Evolutionary conservation across 2,329 filamentous ascomycete genomes (phyloP).

Genomic region (Nemania sp.): DNA sequence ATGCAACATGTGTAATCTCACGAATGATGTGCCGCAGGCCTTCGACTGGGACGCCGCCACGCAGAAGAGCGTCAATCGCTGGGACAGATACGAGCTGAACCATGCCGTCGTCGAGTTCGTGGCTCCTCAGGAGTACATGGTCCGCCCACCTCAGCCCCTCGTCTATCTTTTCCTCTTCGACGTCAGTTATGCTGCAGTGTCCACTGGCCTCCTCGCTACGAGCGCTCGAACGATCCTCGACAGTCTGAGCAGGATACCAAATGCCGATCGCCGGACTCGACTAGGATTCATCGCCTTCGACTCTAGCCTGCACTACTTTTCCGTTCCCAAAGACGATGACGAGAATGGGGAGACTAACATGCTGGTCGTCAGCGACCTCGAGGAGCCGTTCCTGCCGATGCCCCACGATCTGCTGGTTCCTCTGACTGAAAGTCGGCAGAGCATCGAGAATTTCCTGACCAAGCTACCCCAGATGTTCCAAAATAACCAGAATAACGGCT

Average conservation of each 20-base stretch:
- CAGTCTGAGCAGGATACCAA: slow-evolving; percentile 96
- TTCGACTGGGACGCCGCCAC: slow-evolving; percentile 97
- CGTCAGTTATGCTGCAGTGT: slow-evolving; percentile 88
- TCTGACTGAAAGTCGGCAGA: slow-evolving; percentile 83
- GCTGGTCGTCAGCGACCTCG: slow-evolving; percentile 92
- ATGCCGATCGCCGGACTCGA: slow-evolving; percentile 88
- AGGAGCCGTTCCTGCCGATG: slow-evolving; percentile 95
- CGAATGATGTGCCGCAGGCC: slow-evolving; percentile 97
- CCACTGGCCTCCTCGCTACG: slow-evolving; percentile 88
- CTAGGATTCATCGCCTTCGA: slow-evolving; percentile 96
- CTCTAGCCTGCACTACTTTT: slow-evolving; percentile 93
- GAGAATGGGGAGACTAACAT: slow-evolving; percentile 85
- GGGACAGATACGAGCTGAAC: slow-evolving; percentile 91
- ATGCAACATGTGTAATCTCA: slow-evolving; percentile 99
- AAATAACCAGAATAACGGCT: slow-evolving; percentile 84
- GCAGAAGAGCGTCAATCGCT: slow-evolving; percentile 89
- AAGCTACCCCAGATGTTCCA: slow-evolving; percentile 97
- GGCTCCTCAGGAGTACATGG: slow-evolving; percentile 99
- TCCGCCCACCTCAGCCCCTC: slow-evolving; percentile 90
- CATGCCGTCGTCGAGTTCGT: slow-evolving; percentile 97
- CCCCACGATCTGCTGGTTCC: slow-evolving; percentile 91
- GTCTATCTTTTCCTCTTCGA: slow-evolving; percentile 97
- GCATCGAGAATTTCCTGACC: slow-evolving; percentile 86
- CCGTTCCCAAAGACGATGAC: slow-evolving; percentile 84
- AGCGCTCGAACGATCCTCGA: slow-evolving; percentile 92